Percentiles rank a stretch among this genome's conserved stretches.
Conservation (phyloP, 1,284 basidiomycete genomes). For the Austropuccinia psidii region DNA sequence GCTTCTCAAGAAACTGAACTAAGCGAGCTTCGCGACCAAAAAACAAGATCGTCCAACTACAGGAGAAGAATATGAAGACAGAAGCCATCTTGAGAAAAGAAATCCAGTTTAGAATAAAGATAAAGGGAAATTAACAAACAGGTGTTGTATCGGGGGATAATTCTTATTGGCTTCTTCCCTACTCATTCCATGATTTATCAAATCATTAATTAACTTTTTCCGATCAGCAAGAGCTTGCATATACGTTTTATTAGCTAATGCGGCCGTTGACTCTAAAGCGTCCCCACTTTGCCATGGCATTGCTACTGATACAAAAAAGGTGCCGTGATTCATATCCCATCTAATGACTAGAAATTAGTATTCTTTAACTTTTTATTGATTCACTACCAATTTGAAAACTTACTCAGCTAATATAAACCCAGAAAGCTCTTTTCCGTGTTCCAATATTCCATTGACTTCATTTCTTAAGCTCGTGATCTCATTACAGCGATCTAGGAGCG, state of each 20-base stretch:
- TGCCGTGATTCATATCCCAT: constrained; percentile 30
- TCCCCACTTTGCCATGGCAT: constrained; percentile 36
- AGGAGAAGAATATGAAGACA: not conserved
- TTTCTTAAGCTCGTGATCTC: not conserved
- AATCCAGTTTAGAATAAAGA: not conserved
- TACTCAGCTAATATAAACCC: constrained; percentile 31
- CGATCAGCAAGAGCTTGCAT: constrained; percentile 11
- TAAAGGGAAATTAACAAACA: not conserved
- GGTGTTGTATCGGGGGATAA: constrained; percentile 31
- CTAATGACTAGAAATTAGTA: not conserved
- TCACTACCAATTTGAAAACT: not conserved
- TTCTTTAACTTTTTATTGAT: not conserved
- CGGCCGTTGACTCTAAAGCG: constrained; percentile 22
- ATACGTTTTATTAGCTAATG: constrained; percentile 17
- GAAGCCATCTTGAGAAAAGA: not conserved
- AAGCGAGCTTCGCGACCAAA: constrained; percentile 23
- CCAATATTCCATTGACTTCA: not conserved
- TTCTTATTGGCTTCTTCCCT: constrained; percentile 4
- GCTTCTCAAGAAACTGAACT: constrained; percentile 31
- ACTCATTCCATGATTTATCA: constrained; percentile 1
- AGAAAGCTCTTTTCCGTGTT: constrained; percentile 33
- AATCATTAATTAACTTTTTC: not conserved
- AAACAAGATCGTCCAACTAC: constrained; percentile 34
- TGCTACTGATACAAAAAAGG: constrained; percentile 27
- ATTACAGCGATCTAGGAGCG: not conserved